Evolutionary conservation across 139 green algal genomes (phyloP), one percentile per base, ranked within the genome.

Genomic region (Dunaliella primolecta): DNA sequence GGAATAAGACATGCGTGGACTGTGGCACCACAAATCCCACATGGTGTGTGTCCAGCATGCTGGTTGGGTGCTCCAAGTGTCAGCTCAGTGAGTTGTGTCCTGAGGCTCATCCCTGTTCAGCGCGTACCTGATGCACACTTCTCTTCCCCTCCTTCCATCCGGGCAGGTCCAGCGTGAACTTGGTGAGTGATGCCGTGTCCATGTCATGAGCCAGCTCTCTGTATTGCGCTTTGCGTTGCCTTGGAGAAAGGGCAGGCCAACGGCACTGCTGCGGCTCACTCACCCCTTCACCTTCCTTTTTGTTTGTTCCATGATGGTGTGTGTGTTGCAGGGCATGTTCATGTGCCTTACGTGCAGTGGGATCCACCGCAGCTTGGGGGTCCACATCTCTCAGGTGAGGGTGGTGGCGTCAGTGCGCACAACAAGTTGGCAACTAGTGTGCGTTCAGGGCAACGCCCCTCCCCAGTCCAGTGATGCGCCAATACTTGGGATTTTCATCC

Each of bases 341-440:
- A 89, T 98, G 2, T 98, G 96, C 89, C 88, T 98, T 3, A 96
- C 95, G 37, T 98, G 96, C 91, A 96, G 91, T 21, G 93, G 95
- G 31, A 91, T 98, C 34, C 95, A 98, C 83, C 91, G 96, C 64
- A 96, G 92, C 30, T 87, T 98, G 34, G 96, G 96, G 23, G 94
- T 97, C 37, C 95, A 98, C 91, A 93, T 96, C 78, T 96, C 90
- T 71, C 95, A 98, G 85, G 95, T 97, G n/a, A 29, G 80, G 81
- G 38, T 36, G 57, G 34, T 27, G 24, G 3, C 11, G 34, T 3
- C 74, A 29, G 32, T 21, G 3, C 24, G 11, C 33, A 38, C 30
- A 32, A 81, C 27, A 32, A 57, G 31, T 37, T 30, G 30, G 21
- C 37, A 23, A 30, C 76, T 29, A 31, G 70, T 25, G 70, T 29